Conservation (phyloP, 2,329 filamentous ascomycete genomes). For the Lasiodiplodia citricola region DNA sequence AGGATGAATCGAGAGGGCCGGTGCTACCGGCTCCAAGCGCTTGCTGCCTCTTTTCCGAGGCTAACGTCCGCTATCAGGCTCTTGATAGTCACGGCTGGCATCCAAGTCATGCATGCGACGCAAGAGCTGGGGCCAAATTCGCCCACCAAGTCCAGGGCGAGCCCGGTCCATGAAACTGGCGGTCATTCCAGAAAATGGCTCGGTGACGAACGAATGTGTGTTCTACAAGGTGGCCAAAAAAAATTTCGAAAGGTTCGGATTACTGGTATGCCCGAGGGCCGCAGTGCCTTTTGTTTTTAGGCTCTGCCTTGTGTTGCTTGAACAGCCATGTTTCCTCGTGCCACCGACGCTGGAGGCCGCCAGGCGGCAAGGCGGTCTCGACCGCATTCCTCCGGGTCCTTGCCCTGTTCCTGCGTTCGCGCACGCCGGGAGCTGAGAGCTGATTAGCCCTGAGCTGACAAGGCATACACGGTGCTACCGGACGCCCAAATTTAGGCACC, state of each 20-base stretch:
- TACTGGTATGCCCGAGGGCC: neutral
- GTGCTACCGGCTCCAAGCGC: neutral
- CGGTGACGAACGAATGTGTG: neutral
- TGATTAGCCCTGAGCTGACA: neutral
- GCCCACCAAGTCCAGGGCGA: neutral
- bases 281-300: neutral
- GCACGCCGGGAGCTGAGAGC: neutral
- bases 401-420: neutral
- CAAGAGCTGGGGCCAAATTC: neutral
- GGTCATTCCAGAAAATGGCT: neutral
- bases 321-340: neutral
- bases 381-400: neutral
- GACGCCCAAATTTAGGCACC: neutral
- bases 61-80: neutral
- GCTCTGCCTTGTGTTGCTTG: neutral
- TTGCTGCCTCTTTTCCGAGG: neutral
- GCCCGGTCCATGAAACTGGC: neutral
- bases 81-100: neutral
- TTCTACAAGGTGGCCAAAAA: neutral
- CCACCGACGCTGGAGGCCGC: neutral
- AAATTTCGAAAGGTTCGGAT: neutral
- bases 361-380: neutral
- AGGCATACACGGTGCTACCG: slow-evolving; percentile 8
- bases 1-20: neutral
- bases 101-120: neutral